Evolutionary conservation across 768 basidiomycete genomes (phyloP), one percentile per base, ranked within the genome.

Genomic region (Neoboletus subvelutipes): DNA sequence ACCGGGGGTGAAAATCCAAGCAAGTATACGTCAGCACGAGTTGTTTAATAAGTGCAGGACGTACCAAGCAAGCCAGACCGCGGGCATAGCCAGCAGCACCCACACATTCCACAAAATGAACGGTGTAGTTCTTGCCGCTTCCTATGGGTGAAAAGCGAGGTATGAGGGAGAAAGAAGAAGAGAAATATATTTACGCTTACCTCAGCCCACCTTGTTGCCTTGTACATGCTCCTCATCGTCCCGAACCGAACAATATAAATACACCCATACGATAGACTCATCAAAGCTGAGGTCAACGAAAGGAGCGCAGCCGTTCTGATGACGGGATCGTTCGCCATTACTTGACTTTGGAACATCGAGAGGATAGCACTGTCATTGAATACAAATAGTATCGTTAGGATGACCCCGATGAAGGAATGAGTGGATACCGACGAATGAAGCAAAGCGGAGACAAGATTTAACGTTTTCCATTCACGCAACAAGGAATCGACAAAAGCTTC

Each of bases 201-300:
- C 72, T 88, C 83, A 12, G 87, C 86, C 86, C 87, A 91, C 54
- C 80, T 78, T 9, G 83, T 83, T 1, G 88, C 88, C 55, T 83
- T 82, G 62, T 83, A 76, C 83, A 88, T 87, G 59, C 78, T 86
- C 42, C 81, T 78, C 88, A 91, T 90, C 1, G 80, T 83, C 15
- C 82, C 81, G 56, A 90, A 90, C 28, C 86, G 75, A 17, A 90
- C 75, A 17, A 87, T 89, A 69, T 86, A 90, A 54, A 87, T 77
- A 61, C 88, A 88, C 0, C 89, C 89, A 64, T 83, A 91, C 3
- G 80, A 80, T 22, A 90, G 73, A 61, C 87, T 88, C 81, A 89
- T 84, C 57, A 89, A 64, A 1, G 86, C 84, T 37, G 81, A 87
- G 0, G 84, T 75, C 20, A 90, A 71, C 5, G 87, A 87, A n/a